Evolutionary conservation across 2,329 filamentous ascomycete species (phyloP).

Genomic region (Neofusicoccum kwambonambiense): DNA sequence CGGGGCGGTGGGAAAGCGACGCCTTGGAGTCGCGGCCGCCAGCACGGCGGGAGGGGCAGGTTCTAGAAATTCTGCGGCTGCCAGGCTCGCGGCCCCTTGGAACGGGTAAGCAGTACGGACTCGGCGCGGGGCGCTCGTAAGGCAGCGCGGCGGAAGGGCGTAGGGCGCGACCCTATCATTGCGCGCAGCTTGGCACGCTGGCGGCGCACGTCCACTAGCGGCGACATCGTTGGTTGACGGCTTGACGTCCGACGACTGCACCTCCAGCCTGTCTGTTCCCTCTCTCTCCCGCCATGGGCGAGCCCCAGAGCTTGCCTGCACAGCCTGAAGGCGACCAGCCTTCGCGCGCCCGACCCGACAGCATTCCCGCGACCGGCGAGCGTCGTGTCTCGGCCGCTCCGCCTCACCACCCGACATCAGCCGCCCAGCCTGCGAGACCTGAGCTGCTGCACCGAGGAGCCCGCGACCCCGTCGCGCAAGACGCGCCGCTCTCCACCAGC

Average conservation of each 20-base stretch:
- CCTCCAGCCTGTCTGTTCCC: background rate
- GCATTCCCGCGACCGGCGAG: background rate
- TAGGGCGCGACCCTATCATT: background rate
- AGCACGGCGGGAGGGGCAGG: background rate
- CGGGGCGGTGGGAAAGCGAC: background rate
- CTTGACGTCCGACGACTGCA: slow-evolving; percentile 8
- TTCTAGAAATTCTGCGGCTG: background rate
- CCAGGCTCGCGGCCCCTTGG: too few species aligned
- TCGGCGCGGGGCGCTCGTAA: slow-evolving; percentile 2
- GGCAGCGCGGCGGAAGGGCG: background rate
- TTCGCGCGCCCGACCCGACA: background rate
- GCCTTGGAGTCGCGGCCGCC: background rate
- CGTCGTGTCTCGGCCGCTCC: background rate
- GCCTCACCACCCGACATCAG: slow-evolving; percentile 13
- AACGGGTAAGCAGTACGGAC: background rate
- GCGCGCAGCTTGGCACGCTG: slow-evolving; percentile 2
- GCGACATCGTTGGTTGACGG: slow-evolving; percentile 9
- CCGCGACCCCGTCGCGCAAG: background rate
- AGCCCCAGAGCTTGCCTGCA: slow-evolving; percentile 17
- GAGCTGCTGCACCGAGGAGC: background rate
- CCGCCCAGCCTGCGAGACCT: slow-evolving; percentile 10
- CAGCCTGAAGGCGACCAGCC: background rate
- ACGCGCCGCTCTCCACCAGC: background rate
- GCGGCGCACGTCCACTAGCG: background rate
- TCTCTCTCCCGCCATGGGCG: slow-evolving; percentile 12